phyloP scores from a whole-genome alignment of 768 basidiomycete species.

The Podaxis sp. region DNA sequence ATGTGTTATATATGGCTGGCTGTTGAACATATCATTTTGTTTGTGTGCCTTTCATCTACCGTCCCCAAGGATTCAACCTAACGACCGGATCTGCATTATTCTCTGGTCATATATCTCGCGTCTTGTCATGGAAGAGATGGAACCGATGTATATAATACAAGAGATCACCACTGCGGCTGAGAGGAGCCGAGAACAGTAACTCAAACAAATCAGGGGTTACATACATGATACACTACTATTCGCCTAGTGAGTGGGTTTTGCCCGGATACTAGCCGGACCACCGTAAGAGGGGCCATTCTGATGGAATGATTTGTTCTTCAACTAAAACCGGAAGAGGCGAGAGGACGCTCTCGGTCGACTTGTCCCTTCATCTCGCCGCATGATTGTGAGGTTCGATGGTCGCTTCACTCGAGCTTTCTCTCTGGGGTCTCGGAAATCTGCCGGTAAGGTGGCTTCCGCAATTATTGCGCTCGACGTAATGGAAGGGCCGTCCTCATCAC shows the following conservation, averaged over 20 bases:
- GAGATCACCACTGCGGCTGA: neutral
- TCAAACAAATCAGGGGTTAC: neutral
- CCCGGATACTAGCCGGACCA: neutral
- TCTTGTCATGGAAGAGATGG: neutral
- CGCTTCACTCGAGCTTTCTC: constrained; percentile 33
- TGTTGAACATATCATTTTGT: neutral
- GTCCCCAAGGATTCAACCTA: neutral
- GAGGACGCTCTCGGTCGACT: constrained; percentile 19
- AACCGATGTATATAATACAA: neutral
- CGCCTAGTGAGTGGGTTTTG: too few relatives aligned
- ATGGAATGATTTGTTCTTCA: neutral
- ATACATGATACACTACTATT: neutral
- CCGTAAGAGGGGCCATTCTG: neutral
- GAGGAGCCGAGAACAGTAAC: neutral
- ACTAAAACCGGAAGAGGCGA: constrained; percentile 29
- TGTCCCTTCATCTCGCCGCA: constrained; percentile 11
- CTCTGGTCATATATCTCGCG: neutral
- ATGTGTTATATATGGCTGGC: neutral
- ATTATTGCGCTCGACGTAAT: constrained; percentile 12
- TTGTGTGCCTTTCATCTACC: neutral
- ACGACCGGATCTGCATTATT: neutral
- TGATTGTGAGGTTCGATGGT: constrained; percentile 22
- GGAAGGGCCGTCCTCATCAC: neutral
- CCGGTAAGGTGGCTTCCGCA: constrained; percentile 14
- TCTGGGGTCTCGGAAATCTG: constrained; percentile 30